Conservation (phyloP, 441 rosid genomes). For the Erysimum pusillum region DNA sequence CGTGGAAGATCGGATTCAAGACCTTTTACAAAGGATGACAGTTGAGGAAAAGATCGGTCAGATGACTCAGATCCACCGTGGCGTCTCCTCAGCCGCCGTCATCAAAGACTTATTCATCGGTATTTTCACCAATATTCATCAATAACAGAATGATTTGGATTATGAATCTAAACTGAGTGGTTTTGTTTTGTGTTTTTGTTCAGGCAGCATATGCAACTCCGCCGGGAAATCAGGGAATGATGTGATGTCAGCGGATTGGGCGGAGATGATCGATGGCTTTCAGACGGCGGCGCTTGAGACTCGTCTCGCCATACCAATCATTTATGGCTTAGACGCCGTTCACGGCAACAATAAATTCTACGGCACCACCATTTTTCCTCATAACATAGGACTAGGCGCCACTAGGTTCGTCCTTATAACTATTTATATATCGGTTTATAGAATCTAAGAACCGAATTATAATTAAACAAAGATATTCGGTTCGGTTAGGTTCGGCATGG, state of each 20-base stretch:
- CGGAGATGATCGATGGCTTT: slow-evolving; percentile 75
- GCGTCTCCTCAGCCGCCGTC: slow-evolving; percentile 25
- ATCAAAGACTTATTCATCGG: slow-evolving; percentile 36
- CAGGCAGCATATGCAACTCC: slow-evolving; percentile 59
- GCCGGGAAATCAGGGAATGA: slow-evolving; percentile 72
- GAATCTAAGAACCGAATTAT: neutral
- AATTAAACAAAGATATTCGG: too few relatives aligned
- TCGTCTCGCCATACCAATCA: slow-evolving; percentile 77
- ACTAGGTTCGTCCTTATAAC: slow-evolving; percentile 48
- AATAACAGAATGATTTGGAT: neutral
- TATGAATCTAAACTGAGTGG: neutral
- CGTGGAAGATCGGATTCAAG: slow-evolving; percentile 34
- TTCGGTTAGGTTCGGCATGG: neutral
- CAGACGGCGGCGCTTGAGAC: slow-evolving; percentile 70
- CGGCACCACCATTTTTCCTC: slow-evolving; percentile 60
- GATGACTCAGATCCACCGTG: slow-evolving; percentile 39
- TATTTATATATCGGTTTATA: neutral
- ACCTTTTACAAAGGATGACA: slow-evolving; percentile 34
- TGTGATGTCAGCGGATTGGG: slow-evolving; percentile 73
- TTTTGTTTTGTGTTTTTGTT: slow-evolving; percentile 3
- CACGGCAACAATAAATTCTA: slow-evolving; percentile 80
- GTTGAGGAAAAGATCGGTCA: slow-evolving; percentile 41
- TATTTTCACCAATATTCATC: neutral
- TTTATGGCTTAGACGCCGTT: slow-evolving; percentile 87
- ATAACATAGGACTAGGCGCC: slow-evolving; percentile 68